Base-by-base conservation (phyloP, 1,284 basidiomycete genomes). In the Apiotrichum brassicae region DNA sequence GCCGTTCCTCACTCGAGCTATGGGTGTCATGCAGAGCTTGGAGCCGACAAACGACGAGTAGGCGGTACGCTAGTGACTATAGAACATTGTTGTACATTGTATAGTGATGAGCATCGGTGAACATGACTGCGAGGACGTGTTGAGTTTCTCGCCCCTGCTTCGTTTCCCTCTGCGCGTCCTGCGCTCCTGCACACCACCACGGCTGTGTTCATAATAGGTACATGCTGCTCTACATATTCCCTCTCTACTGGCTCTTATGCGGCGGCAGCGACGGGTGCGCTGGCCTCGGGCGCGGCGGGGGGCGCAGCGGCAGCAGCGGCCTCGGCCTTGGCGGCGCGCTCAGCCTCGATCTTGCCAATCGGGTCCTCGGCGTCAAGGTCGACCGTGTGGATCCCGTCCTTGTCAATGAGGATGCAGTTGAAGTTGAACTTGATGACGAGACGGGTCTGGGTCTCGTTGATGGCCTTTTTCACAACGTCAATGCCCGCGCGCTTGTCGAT, bases 361-460 rank as follows among this genome's bases (percentile, higher is more conserved):
- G 69, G 69, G 56, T 70, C 61, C 22, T 58, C 51, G 18, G 56
- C 36, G 22, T 48, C 46, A 33, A 71, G 60, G 61, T 87, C 82
- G 49, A 94, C 75, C 60, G 86, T 82, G 53, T 87, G 79, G 16
- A 87, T 79, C 44, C 93, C 93, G 64, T 93, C 83, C 71, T 85
- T 87, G 76, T 95, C 90, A 38, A 95, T 86, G 19, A 97, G 77
- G 70, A 91, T 90, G 59, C 92, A 84, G 71, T 86, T 90, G 76
- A 89, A 95, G 59, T 78, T 83, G 28, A 90, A 84, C 53, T 83
- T 83, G 48, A 95, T 82, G 26, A 90, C 82, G 49, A 94, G 74
- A 75, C 95, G 82, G 76, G 86, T 87, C 48, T 87, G 76, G 1
- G 94, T 83, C 75, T 97, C 90, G 59, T 85, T 78, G 57, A 97